Conservation (phyloP, 108 stramenopile species). For the Chaetoceros muelleri region DNA sequence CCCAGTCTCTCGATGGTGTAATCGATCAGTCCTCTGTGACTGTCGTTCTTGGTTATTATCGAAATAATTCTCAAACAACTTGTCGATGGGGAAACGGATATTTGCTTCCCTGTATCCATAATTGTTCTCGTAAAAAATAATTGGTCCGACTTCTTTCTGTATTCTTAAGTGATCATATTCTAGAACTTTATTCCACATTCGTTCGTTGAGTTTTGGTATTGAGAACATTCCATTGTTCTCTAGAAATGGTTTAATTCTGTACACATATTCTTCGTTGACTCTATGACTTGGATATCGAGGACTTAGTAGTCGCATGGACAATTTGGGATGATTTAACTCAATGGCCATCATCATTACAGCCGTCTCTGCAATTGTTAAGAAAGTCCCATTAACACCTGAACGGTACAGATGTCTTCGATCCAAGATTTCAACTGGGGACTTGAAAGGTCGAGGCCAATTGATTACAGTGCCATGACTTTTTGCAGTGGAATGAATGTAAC, state of each 20-base stretch:
- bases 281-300: constrained; percentile 11
- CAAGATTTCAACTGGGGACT: not conserved
- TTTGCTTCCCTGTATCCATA: not conserved
- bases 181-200: not conserved
- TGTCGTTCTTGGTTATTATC: too few species aligned
- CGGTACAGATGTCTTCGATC: constrained; percentile 7
- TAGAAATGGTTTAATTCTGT: not conserved
- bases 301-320: constrained; percentile 17
- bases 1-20: too few species aligned
- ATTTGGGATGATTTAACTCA: constrained; percentile 1
- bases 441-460: not conserved
- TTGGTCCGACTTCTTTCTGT: not conserved
- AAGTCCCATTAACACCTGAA: constrained; percentile 10
- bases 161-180: not conserved
- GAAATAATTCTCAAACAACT: not conserved
- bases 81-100: not conserved
- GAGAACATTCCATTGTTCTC: not conserved
- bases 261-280: not conserved
- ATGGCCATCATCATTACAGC: constrained; percentile 14
- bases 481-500: not conserved
- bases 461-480: not conserved
- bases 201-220: not conserved
- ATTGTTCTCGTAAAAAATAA: not conserved
- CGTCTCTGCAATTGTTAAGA: constrained; percentile 15
- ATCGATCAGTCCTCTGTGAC: too few species aligned